phyloP scores from a whole-genome alignment of 371 early-diverging fungal genomes.

The Actinomucor elegans region DNA sequence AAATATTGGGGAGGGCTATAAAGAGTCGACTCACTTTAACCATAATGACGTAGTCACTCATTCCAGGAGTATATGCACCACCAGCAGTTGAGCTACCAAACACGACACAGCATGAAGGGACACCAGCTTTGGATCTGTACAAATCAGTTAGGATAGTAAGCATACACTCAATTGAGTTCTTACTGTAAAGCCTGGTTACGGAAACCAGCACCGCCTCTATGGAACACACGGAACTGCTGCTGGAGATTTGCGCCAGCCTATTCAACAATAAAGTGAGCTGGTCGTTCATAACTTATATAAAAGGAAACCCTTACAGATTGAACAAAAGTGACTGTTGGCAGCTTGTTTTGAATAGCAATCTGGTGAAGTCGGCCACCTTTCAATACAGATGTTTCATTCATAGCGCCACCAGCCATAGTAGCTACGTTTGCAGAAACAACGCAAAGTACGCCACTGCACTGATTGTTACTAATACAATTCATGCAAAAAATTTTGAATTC shows the following conservation, averaged over 20 bases:
- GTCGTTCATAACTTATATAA: not conserved
- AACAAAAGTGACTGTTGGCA: slow-evolving; percentile 60
- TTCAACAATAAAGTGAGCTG: not conserved
- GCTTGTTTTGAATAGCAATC: slow-evolving; percentile 61
- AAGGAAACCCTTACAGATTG: slow-evolving; percentile 51
- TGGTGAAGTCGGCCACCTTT: slow-evolving; percentile 57
- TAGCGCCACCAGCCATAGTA: slow-evolving; percentile 69
- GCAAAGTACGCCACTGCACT: slow-evolving; percentile 63
- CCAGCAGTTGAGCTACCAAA: slow-evolving; percentile 82
- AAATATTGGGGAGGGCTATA: too few species aligned
- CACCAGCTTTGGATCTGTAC: slow-evolving; percentile 65
- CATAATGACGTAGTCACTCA: slow-evolving; percentile 78
- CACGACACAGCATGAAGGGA: slow-evolving; percentile 70
- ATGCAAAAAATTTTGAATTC: not conserved
- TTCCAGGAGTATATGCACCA: slow-evolving; percentile 74
- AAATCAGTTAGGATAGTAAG: not conserved
- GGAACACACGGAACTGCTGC: slow-evolving; percentile 74
- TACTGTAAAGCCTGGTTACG: slow-evolving; percentile 64
- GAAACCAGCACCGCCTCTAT: slow-evolving; percentile 72
- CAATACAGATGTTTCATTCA: slow-evolving; percentile 61
- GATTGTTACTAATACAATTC: not conserved
- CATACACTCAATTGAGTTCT: not conserved
- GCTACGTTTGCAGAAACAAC: slow-evolving; percentile 68
- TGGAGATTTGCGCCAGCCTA: slow-evolving; percentile 77
- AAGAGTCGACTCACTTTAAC: slow-evolving; percentile 62